Conservation (phyloP, 139 green algal species). For the Chlorella sp. region DNA sequence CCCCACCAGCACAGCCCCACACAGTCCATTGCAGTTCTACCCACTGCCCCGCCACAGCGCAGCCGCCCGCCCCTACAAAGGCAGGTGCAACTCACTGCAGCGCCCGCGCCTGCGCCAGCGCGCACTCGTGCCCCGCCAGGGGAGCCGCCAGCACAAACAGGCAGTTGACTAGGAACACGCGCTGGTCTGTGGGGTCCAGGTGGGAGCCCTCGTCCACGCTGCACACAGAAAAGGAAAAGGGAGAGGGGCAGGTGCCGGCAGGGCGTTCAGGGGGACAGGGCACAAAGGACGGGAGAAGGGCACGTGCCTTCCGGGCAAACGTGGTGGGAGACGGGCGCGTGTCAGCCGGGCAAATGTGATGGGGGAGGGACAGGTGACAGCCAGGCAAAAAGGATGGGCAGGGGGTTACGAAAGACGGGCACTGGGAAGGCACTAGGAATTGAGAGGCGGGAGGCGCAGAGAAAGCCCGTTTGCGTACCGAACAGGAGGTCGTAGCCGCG, state of each 20-base stretch:
- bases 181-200: constrained; percentile 64
- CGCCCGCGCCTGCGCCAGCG: constrained; percentile 9
- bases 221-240: neutral
- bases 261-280: too few species aligned
- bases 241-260: too few species aligned
- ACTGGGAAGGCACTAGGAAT: too few species aligned
- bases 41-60: neutral
- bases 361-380: too few species aligned
- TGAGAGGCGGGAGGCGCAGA: neutral
- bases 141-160: constrained; percentile 52
- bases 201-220: constrained; percentile 60
- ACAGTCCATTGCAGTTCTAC: neutral
- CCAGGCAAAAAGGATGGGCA: too few species aligned
- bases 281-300: too few species aligned
- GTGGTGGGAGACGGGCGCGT: too few species aligned
- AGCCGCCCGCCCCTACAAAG: neutral
- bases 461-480: neutral
- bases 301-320: too few species aligned
- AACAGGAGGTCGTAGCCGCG: neutral
- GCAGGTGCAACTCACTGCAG: constrained; percentile 22
- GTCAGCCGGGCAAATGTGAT: too few species aligned
- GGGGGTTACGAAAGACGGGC: too few species aligned
- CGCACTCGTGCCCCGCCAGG: constrained; percentile 45
- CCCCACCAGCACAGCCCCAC: too few species aligned
- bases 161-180: constrained; percentile 85